Base-by-base conservation (phyloP, 2,329 filamentous ascomycete genomes). In the Exserohilum rostratum region DNA sequence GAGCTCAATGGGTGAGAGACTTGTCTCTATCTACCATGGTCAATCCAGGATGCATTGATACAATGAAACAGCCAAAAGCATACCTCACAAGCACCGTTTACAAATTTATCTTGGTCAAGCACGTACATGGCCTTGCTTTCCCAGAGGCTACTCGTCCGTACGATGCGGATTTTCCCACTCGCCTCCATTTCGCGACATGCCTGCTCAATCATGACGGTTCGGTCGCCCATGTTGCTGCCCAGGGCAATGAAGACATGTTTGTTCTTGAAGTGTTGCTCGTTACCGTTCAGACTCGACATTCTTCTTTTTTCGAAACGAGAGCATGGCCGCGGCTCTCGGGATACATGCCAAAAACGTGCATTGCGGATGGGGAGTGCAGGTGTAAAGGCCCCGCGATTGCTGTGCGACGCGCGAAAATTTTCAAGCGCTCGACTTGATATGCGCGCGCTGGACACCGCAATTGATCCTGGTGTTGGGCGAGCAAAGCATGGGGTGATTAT, bases 51-150 rank as follows among this genome's bases (percentile, higher is more conserved):
- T 34, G 22, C 3, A 5, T n/a, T n/a, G n/a, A n/a, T n/a, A n/a
- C n/a, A n/a, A n/a, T n/a, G n/a, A n/a, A n/a, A n/a, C n/a, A n/a
- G 15, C 43, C 13, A 46, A 22, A 25, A 27, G 80, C 86, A 73
- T 75, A 96, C 92, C 86, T 96, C 90, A 74, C 91, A 96, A 53
- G 88, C 93, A 17, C 92, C 95, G 72, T 99, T 99, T 43, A 97
- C 79, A 71, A 99, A 99, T 27, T 85, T 85, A 59, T 87, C 87
- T 74, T 99, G 95, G 60, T 97, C 89, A 59, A 90, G 79, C 60
- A 97, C 90, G 76, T 99, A 99, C 95, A 99, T 99, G 18, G 95
- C 91, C 66, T 91, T 87, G 3, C 93, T 99, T 78, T 98, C 92
- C 84, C 95, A 99, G 3, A 99, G 80, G 57, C 87, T 89, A 74